Percentiles rank a stretch among this genome's conserved stretches.
phyloP scores from a whole-genome alignment of 2,329 filamentous ascomycete species.

The Beauveria caledonica region DNA sequence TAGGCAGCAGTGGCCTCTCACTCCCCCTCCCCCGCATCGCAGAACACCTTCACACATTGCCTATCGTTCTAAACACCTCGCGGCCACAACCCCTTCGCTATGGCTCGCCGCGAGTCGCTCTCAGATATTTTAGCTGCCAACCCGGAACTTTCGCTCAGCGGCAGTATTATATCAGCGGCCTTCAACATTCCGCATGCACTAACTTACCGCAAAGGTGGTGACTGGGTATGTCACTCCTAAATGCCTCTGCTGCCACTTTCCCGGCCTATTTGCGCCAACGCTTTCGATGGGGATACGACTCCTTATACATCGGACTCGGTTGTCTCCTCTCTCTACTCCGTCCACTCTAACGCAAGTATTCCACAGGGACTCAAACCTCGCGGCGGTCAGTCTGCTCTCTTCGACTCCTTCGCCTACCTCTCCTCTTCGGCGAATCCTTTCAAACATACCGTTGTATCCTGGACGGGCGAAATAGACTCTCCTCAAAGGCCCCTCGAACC shows the following conservation, averaged over 20 bases:
- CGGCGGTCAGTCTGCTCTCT: slow-evolving; percentile 82
- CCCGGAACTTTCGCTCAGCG: slow-evolving; percentile 49
- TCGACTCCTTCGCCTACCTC: slow-evolving; percentile 83
- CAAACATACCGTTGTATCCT: slow-evolving; percentile 89
- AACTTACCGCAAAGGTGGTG: slow-evolving; percentile 47
- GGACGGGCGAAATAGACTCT: slow-evolving; percentile 79
- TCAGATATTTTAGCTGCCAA: slow-evolving; percentile 47
- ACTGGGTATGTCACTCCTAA: slow-evolving; percentile 42
- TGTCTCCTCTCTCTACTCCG: background rate
- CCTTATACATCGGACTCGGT: no score
- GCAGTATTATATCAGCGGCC: slow-evolving; percentile 59
- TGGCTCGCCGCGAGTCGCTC: slow-evolving; percentile 42
- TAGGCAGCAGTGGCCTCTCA: background rate
- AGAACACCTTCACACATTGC: background rate
- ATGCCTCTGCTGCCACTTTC: background rate
- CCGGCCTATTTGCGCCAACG: background rate
- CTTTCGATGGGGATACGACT: no score
- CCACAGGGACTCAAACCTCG: slow-evolving; percentile 64
- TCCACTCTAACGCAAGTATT: background rate
- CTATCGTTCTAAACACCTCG: slow-evolving; percentile 10
- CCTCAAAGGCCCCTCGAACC: slow-evolving; percentile 38
- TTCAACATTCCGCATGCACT: slow-evolving; percentile 55
- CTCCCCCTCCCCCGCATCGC: slow-evolving; percentile 12
- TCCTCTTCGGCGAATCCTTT: slow-evolving; percentile 76
- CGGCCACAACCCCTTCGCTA: slow-evolving; percentile 21